phyloP scores from a whole-genome alignment of 2,329 filamentous ascomycete genomes.

The Emydomyces testavorans region DNA sequence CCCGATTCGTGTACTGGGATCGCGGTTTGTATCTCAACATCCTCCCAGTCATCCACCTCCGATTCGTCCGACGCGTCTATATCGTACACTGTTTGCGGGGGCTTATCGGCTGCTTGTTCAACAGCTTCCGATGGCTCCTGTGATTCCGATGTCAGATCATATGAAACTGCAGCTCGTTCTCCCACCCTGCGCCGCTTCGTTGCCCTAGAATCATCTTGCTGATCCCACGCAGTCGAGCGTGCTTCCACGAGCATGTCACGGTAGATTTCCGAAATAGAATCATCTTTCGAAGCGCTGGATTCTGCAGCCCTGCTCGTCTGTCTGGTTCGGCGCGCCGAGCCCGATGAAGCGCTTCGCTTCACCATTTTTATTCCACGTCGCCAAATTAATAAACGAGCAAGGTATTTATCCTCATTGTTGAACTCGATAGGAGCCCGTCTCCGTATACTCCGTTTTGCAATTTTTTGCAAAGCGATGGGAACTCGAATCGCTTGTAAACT shows the following conservation, averaged over 20 bases:
- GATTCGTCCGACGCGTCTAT: conserved; percentile 42
- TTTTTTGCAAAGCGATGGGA: neutral
- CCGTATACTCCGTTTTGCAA: neutral
- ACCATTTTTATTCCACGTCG: neutral
- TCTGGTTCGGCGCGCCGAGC: neutral
- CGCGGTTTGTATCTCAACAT: conserved; percentile 40
- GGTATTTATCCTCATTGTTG: neutral
- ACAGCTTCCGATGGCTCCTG: conserved; percentile 4
- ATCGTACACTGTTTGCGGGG: conserved; percentile 33
- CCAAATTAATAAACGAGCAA: neutral
- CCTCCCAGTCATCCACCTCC: conserved; percentile 48
- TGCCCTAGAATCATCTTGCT: conserved; percentile 4
- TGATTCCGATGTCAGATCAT: neutral
- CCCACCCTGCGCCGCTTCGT: conserved; percentile 18
- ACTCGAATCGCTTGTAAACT: neutral
- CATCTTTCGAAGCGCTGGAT: conserved; percentile 4
- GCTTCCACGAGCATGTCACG: conserved; percentile 13
- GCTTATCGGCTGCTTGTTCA: conserved; percentile 17
- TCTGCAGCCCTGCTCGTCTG: neutral
- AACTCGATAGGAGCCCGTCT: neutral
- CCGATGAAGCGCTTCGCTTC: conserved; percentile 6
- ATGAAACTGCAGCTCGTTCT: conserved; percentile 10
- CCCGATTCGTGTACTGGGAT: conserved; percentile 21
- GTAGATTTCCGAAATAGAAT: conserved; percentile 12
- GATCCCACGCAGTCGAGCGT: neutral